Conservation (phyloP, 352 stramenopile genomes). For the Elongisporangium senticosum region DNA sequence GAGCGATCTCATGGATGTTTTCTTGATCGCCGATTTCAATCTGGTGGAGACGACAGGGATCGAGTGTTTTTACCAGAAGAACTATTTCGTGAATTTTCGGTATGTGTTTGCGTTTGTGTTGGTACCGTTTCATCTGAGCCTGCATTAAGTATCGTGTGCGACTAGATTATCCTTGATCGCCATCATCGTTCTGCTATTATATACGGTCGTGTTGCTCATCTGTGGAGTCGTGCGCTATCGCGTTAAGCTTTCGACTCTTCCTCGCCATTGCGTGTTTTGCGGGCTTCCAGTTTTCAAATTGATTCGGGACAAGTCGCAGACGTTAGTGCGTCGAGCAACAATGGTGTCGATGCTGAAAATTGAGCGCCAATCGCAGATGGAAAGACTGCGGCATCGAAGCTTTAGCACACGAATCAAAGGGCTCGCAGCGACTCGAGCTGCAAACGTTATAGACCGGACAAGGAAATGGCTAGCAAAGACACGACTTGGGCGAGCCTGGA, state of each 20-base stretch:
- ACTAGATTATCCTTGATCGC: conserved; percentile 34
- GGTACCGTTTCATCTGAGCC: neutral
- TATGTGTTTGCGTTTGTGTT: conserved; percentile 7
- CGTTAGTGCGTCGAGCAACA: conserved; percentile 22
- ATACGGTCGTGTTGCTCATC: conserved; percentile 26
- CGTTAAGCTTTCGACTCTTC: conserved; percentile 43
- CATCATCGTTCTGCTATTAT: conserved; percentile 30
- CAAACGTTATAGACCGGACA: conserved; percentile 6
- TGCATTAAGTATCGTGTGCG: neutral
- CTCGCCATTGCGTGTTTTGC: conserved; percentile 53
- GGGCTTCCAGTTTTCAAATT: conserved; percentile 55
- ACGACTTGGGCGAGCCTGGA: conserved; percentile 13
- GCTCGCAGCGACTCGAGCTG: conserved; percentile 7
- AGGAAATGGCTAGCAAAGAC: conserved; percentile 16
- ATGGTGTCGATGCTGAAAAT: conserved; percentile 41
- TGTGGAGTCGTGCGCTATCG: conserved; percentile 58
- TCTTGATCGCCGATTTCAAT: conserved; percentile 63
- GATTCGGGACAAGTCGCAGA: conserved; percentile 19
- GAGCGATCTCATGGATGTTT: conserved; percentile 58
- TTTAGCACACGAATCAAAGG: conserved; percentile 24
- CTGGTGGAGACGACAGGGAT: conserved; percentile 57
- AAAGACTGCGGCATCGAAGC: conserved; percentile 8
- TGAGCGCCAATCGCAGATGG: conserved; percentile 18
- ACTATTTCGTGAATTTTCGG: conserved; percentile 66
- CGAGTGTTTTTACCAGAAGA: conserved; percentile 55